Percentiles rank a stretch among this genome's conserved stretches.
Evolutionary conservation across 768 basidiomycete species (phyloP).

Genomic region (Tulasnella sp.): DNA sequence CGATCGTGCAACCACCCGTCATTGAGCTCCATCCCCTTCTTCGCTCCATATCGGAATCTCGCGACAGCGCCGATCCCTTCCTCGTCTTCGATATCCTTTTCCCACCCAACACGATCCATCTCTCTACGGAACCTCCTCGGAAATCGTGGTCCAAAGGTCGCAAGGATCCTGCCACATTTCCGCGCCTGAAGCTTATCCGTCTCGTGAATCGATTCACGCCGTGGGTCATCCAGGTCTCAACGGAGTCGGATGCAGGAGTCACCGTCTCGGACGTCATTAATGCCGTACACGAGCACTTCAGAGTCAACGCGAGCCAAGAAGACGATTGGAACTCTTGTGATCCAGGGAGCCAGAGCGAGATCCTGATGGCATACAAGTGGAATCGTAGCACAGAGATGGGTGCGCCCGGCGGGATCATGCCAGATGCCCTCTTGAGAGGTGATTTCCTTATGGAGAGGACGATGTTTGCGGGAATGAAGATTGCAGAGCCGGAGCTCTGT

Average conservation of each 20-base stretch:
- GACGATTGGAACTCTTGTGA: conserved; percentile 10
- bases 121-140: conserved; percentile 14
- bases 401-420: conserved; percentile 17
- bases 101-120: conserved; percentile 17
- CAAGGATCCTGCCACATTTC: conserved; percentile 17
- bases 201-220: conserved; percentile 11
- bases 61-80: conserved; percentile 6
- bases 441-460: conserved; percentile 16
- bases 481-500: conserved; percentile 13
- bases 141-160: conserved; percentile 18
- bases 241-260: conserved; percentile 1
- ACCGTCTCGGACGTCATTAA: conserved; percentile 15
- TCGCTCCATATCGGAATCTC: conserved; percentile 7
- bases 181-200: conserved; percentile 15
- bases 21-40: conserved; percentile 16
- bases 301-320: conserved; percentile 7
- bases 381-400: conserved; percentile 15
- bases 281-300: conserved; percentile 15
- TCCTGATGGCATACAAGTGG: conserved; percentile 15
- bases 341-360: conserved; percentile 13
- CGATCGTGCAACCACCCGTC: conserved; percentile 14
- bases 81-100: conserved; percentile 17
- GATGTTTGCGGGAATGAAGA: conserved; percentile 16
- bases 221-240: conserved; percentile 17
- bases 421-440: conserved; percentile 5